Evolutionary conservation across 75 land plant species (phyloP), one percentile per base, ranked within the genome.

Genomic region (Adiantum capillusveneris): DNA sequence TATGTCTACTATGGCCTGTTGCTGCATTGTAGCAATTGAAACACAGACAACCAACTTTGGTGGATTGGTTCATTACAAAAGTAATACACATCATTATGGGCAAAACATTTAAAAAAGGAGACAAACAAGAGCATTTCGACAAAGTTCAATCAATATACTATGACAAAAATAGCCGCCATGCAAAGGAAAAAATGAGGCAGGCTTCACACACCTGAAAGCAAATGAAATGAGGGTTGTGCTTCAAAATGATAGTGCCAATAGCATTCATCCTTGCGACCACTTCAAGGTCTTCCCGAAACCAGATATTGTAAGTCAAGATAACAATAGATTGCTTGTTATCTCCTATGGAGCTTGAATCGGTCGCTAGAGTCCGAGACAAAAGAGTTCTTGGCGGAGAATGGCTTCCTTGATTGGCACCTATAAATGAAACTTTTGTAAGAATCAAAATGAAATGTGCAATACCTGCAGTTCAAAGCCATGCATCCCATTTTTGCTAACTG

Each of bases 231-330:
- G 98, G 98, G 22, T 72, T 71, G 71, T 89, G 85, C 58, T 75
- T 73, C 59, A 74, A 63, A 65, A 94, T 84, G 46, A 94, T 78
- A 22, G 83, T 77, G 11, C 98, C 96, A 41, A 94, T 60, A 0
- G 90, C 83, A 53, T 69, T 63, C 96, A 94, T 83, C 51, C 98
- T 84, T 37, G 45, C 65, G 31, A 61, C 42, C 17, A 74, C 25
- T 65, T 83, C 86, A 59, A 84, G 53, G 56, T 84, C 88, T 55
- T 87, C 92, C 9, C 88, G 78, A 44, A 88, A 88, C 93, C 93
- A 88, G 31, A 88, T 86, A 67, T 88, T 94, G 57, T 94, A 94
- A 21, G 68, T 86, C 74, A 94, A 51, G 59, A 89, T 64, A 46
- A 77, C 84, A 37, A 86, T 29, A 21, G 62, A 7, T 46, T 17